These are phyloP conservation scores for Hanseniaspora clermontiae DNA, from an alignment of 805 yeast genomes.

Conservation along the genomic window DNA sequence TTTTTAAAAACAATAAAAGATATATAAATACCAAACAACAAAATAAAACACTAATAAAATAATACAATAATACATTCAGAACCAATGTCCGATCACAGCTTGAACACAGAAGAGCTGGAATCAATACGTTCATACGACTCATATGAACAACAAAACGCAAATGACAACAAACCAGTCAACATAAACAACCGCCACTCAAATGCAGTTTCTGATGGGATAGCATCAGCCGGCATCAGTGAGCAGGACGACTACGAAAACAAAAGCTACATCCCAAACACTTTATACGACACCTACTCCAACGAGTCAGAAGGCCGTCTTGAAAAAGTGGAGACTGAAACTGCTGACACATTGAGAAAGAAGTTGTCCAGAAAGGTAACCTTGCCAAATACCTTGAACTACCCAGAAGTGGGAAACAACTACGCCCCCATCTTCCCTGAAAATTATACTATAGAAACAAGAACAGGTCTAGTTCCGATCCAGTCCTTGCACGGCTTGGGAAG, in stretches of 20 bases:
- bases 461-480: constrained; percentile 74
- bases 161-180: constrained; percentile 7
- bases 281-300: constrained; percentile 31
- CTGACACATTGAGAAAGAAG: constrained; percentile 55
- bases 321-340: constrained; percentile 49
- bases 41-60: background rate
- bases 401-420: constrained; percentile 34
- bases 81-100: background rate
- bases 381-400: constrained; percentile 40
- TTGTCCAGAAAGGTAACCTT: constrained; percentile 40
- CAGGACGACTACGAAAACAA: background rate
- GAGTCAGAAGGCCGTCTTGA: background rate
- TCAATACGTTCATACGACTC: constrained; percentile 16
- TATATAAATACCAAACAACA: background rate
- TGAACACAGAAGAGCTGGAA: background rate
- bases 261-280: constrained; percentile 6
- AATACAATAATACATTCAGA: no score
- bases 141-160: constrained; percentile 15
- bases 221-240: background rate
- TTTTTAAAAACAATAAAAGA: no score
- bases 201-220: background rate
- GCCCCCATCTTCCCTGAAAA: constrained; percentile 75
- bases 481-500: constrained; percentile 62
- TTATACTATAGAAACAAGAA: constrained; percentile 72
- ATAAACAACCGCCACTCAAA: constrained; percentile 4